Percentiles rank a stretch among this genome's conserved stretches.
Evolutionary conservation across 2,329 filamentous ascomycete genomes (phyloP).

Genomic region (Xylariales sp.): DNA sequence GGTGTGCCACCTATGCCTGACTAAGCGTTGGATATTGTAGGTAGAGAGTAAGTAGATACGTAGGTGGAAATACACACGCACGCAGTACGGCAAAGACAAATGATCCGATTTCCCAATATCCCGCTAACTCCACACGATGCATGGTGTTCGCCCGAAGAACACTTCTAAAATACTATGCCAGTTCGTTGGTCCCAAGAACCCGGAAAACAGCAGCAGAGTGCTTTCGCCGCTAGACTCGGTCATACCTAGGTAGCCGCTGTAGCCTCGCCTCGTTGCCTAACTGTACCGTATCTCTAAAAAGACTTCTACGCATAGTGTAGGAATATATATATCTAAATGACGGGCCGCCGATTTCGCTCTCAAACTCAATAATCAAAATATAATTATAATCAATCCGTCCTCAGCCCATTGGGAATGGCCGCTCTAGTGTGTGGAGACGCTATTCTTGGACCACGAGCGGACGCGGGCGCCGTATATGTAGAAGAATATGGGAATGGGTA

Average conservation of each 20-base stretch:
- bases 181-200: background rate
- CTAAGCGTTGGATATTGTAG: background rate
- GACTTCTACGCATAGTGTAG: constrained; percentile 1
- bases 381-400: background rate
- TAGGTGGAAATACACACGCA: background rate
- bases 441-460: constrained; percentile 35
- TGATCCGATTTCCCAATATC: background rate
- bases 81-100: background rate
- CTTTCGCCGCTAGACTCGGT: background rate
- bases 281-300: background rate
- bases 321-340: constrained; percentile 1
- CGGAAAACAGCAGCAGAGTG: background rate
- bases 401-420: too few species aligned
- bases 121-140: constrained; percentile 14
- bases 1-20: background rate
- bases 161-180: background rate
- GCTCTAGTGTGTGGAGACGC: constrained; percentile 20
- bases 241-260: background rate
- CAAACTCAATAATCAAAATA: background rate
- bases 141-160: background rate
- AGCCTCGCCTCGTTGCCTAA: background rate
- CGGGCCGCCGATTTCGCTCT: background rate
- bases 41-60: too few species aligned
- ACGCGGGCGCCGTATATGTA: constrained; percentile 28
- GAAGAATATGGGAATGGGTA: constrained; percentile 31